These are phyloP conservation scores for Trichoderma gamsii DNA, from an alignment of 495 filamentous ascomycete species.

Conservation along the genomic window DNA sequence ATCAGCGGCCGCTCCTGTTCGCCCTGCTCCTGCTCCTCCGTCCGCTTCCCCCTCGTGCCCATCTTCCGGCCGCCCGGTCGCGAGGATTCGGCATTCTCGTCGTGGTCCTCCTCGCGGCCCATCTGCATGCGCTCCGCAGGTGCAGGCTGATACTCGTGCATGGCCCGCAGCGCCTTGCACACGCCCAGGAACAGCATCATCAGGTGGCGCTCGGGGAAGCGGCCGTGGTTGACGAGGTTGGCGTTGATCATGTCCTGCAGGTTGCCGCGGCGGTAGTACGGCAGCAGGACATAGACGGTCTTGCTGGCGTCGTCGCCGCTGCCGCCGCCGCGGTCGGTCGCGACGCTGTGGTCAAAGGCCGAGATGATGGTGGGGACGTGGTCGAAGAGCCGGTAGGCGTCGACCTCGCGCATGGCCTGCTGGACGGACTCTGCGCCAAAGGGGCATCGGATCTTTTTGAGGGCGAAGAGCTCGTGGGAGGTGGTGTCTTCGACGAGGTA, in stretches of 20 bases:
- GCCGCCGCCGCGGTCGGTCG: slow-evolving; percentile 39
- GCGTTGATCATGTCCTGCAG: slow-evolving; percentile 98
- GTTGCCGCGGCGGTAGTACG: slow-evolving; percentile 91
- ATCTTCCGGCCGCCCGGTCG: slow-evolving; percentile 46
- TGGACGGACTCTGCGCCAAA: slow-evolving; percentile 94
- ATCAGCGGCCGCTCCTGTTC: slow-evolving; percentile 74
- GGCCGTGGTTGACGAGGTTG: slow-evolving; percentile 93
- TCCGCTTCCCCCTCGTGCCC: slow-evolving; percentile 37
- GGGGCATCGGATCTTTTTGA: slow-evolving; percentile 96
- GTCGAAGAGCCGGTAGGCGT: slow-evolving; percentile 87
- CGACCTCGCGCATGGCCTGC: slow-evolving; percentile 91
- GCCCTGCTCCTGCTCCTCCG: slow-evolving; percentile 61
- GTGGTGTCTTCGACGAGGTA: slow-evolving; percentile 92
- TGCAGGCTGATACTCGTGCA: slow-evolving; percentile 74
- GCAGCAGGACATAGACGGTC: slow-evolving; percentile 92
- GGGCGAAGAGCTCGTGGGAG: slow-evolving; percentile 75
- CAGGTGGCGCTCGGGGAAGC: slow-evolving; percentile 78
- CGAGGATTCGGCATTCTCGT: slow-evolving; percentile 43
- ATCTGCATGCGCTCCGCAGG: slow-evolving; percentile 46
- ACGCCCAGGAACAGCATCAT: slow-evolving; percentile 91
- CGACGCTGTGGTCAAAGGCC: slow-evolving; percentile 72
- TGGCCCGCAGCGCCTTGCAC: slow-evolving; percentile 75
- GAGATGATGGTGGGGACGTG: slow-evolving; percentile 83
- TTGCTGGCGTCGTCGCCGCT: slow-evolving; percentile 63
- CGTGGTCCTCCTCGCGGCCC: slow-evolving; percentile 24